Evolutionary conservation across 768 basidiomycete species (phyloP).

Genomic region (Tulasnella sp.): DNA sequence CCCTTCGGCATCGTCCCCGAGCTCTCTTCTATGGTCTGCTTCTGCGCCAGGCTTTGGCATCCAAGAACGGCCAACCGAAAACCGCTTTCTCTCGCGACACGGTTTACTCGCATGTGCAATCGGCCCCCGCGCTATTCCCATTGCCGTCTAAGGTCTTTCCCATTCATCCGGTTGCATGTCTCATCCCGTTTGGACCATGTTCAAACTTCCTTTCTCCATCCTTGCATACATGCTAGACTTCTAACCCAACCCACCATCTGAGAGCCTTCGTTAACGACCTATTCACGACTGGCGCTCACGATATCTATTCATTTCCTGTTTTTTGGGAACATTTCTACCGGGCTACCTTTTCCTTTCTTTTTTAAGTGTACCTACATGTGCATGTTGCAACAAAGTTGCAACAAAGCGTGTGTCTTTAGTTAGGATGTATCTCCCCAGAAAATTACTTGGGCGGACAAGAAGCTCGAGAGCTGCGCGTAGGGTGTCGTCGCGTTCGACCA

Average conservation of each 20-base stretch:
- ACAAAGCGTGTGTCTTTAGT: not conserved
- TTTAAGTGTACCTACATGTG: not conserved
- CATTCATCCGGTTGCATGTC: not conserved
- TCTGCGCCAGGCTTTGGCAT: not conserved
- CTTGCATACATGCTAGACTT: not conserved
- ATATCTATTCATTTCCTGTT: not conserved
- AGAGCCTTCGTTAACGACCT: not conserved
- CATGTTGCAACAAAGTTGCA: not conserved
- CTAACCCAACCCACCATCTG: not conserved
- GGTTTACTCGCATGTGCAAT: not conserved
- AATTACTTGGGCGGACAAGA: not conserved
- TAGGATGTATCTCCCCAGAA: not conserved
- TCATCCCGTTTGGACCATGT: not conserved
- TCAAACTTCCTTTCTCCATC: not conserved
- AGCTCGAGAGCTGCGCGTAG: not conserved
- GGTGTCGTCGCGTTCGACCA: too few relatives aligned
- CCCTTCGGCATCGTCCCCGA: constrained; percentile 8
- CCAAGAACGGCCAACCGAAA: not conserved
- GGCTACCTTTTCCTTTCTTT: not conserved
- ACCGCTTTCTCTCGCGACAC: not conserved
- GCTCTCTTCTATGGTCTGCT: not conserved
- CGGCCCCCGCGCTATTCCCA: not conserved
- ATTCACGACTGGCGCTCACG: not conserved
- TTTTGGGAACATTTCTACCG: not conserved
- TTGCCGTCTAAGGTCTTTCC: not conserved